Conservation (phyloP, 2,329 filamentous ascomycete species). For the Aspergillus arachidicola region DNA sequence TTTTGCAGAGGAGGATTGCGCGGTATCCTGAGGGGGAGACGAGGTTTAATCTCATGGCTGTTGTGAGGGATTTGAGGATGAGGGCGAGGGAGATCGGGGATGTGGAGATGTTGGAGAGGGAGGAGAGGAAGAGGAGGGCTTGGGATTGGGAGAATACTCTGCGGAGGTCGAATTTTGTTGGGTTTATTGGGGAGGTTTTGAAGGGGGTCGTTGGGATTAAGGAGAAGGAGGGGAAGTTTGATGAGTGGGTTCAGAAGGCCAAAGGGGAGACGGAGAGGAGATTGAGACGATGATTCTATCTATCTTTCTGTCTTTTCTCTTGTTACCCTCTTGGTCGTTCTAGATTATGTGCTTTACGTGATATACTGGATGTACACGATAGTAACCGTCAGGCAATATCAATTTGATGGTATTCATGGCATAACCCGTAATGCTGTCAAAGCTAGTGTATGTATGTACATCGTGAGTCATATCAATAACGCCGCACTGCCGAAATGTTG, state of each 20-base stretch:
- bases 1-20: conserved; percentile 79
- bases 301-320: conserved; percentile 11
- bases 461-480: conserved; percentile 14
- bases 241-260: conserved; percentile 78
- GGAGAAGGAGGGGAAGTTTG: conserved; percentile 68
- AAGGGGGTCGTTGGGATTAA: conserved; percentile 82
- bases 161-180: conserved; percentile 91
- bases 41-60: conserved; percentile 91
- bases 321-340: conserved; percentile 23
- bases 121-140: conserved; percentile 79
- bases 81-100: conserved; percentile 82
- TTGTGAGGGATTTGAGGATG: conserved; percentile 80
- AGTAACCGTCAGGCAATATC: background rate
- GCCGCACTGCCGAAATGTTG: conserved; percentile 4
- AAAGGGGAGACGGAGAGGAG: conserved; percentile 47
- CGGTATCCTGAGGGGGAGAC: conserved; percentile 88
- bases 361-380: background rate
- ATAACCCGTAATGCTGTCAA: conserved; percentile 8
- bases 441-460: conserved; percentile 14
- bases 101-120: conserved; percentile 71
- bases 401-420: background rate
- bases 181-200: conserved; percentile 86
- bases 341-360: background rate
- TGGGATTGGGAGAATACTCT: conserved; percentile 97
- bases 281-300: conserved; percentile 28